Percentiles rank a stretch among this genome's conserved stretches.
Conservation (phyloP, 2,329 filamentous ascomycete species). For the Trichoderma semiorbis region DNA sequence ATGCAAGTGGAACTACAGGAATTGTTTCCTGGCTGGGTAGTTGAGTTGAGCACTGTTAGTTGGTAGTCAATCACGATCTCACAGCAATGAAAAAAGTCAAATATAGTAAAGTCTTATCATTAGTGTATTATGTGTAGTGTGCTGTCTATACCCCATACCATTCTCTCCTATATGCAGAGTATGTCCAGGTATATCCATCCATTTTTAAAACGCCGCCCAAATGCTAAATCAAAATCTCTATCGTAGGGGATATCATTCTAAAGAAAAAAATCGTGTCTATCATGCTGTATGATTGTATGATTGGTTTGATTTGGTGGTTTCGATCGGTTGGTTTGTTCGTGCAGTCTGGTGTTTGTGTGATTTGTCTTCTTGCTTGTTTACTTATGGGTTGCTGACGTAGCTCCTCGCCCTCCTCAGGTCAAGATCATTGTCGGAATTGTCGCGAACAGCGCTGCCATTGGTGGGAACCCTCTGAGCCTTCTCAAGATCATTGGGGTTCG, state of each 20-base stretch:
- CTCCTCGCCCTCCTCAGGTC: constrained; percentile 43
- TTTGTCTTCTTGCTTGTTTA: not conserved
- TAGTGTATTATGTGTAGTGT: not conserved
- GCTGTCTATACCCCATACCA: not conserved
- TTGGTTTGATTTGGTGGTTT: not conserved
- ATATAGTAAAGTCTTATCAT: not conserved
- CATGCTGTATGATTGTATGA: not conserved
- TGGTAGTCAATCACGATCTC: not conserved
- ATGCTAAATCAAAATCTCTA: constrained; percentile 2
- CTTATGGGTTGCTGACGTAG: constrained; percentile 46
- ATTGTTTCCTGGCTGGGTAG: not conserved
- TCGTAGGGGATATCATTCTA: constrained; percentile 5
- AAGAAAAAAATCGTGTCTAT: not conserved
- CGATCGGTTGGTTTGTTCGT: not conserved
- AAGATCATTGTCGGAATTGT: constrained; percentile 34
- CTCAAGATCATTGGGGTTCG: constrained; percentile 35
- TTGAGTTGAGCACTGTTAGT: not conserved
- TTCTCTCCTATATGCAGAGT: not conserved
- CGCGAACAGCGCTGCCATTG: constrained; percentile 27
- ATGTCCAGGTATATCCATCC: not conserved
- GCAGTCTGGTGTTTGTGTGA: not conserved
- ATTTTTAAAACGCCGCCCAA: constrained; percentile 3
- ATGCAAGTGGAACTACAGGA: not conserved
- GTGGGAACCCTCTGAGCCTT: constrained; percentile 31
- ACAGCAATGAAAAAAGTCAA: not conserved